A percentile compares a stretch with the other conserved stretches of the same genome.
These are phyloP conservation scores for Linnemannia hyalina DNA, from an alignment of 192 early-diverging fungal genomes.

Conservation along the genomic window DNA sequence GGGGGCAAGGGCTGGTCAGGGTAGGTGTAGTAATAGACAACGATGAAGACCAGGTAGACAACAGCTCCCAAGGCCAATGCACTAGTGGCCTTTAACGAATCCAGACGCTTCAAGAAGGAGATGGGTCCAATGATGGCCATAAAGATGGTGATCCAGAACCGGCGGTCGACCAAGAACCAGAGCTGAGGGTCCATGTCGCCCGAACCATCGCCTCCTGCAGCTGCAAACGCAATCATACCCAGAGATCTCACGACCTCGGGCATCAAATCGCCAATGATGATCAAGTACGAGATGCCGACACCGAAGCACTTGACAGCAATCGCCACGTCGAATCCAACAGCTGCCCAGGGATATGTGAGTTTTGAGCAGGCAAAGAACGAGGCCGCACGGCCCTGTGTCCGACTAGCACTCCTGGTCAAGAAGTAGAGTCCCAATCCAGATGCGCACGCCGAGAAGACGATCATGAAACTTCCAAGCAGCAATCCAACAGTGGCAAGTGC, in stretches of 20 bases:
- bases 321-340: conserved; percentile 92
- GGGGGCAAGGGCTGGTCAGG: conserved; percentile 71
- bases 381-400: conserved; percentile 79
- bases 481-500: conserved; percentile 91
- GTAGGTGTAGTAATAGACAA: conserved; percentile 79
- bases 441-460: conserved; percentile 79
- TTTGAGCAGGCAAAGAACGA: conserved; percentile 94
- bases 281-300: conserved; percentile 93
- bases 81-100: conserved; percentile 93
- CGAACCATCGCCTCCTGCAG: conserved; percentile 47
- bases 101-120: conserved; percentile 84
- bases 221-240: conserved; percentile 40
- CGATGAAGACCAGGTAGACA: conserved; percentile 88
- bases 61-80: conserved; percentile 89
- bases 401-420: conserved; percentile 81
- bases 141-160: conserved; percentile 89
- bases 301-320: conserved; percentile 99
- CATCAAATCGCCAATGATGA: conserved; percentile 96
- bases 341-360: conserved; percentile 92
- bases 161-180: conserved; percentile 68
- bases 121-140: conserved; percentile 82
- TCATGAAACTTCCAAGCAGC: conserved; percentile 82
- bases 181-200: conserved; percentile 28
- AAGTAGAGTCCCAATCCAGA: conserved; percentile 90
- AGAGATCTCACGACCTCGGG: conserved; percentile 71